Conservation (phyloP, 257 asterid genomes). For the Nicotiana noctiflora region DNA sequence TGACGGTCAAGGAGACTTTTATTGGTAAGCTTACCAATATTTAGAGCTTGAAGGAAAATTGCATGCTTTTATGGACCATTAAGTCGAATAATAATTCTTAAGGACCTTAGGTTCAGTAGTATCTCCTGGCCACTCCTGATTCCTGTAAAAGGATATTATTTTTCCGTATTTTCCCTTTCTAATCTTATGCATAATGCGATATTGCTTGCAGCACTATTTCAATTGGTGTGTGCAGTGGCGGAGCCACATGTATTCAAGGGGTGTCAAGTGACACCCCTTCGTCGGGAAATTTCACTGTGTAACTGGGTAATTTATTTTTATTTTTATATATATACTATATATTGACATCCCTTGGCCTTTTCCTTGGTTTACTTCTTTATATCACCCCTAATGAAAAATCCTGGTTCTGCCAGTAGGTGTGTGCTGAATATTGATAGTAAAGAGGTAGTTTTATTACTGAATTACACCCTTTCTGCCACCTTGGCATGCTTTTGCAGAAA, state of each 20-base stretch:
- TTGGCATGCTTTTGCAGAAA: neutral
- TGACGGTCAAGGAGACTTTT: conserved; percentile 98
- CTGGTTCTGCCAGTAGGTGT: neutral
- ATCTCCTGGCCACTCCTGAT: neutral
- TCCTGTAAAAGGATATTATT: neutral
- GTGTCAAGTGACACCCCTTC: no score
- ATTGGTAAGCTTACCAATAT: conserved; percentile 47
- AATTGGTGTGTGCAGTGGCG: no score
- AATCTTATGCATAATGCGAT: neutral
- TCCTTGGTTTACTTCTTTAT: no score
- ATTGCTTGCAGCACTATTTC: neutral
- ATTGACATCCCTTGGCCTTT: no score
- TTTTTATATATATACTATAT: no score
- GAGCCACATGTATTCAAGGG: no score
- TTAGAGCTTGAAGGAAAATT: neutral
- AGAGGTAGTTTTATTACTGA: neutral
- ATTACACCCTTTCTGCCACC: neutral
- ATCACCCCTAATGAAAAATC: no score
- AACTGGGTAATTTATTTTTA: no score
- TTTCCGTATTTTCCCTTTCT: neutral
- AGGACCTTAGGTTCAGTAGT: neutral
- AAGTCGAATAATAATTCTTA: neutral
- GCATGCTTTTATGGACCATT: neutral
- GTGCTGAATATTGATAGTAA: neutral
- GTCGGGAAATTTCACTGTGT: no score